These are phyloP conservation scores for Metarhizium sp. DNA, from an alignment of 2,329 filamentous ascomycete genomes.

Conservation along the genomic window DNA sequence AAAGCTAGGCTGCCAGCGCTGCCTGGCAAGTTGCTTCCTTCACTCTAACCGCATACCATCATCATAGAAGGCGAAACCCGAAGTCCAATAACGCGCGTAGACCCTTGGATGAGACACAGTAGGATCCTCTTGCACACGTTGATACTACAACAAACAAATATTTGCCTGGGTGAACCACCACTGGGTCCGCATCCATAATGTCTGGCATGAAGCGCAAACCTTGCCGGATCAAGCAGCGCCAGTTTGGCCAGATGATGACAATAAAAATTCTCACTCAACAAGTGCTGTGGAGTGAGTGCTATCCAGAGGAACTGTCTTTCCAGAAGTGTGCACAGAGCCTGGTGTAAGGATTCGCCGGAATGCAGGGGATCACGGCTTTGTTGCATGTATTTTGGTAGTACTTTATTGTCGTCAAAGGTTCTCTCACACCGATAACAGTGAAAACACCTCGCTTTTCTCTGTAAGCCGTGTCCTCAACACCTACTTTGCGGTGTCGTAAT, in stretches of 20 bases:
- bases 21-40: no score
- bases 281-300: neutral
- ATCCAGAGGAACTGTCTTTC: neutral
- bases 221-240: neutral
- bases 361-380: neutral
- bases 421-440: no score
- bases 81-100: neutral
- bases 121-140: neutral
- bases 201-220: slow-evolving; percentile 7
- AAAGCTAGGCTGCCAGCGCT: neutral
- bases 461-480: no score
- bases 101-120: neutral
- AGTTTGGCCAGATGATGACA: neutral
- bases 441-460: no score
- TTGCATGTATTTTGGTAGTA: neutral
- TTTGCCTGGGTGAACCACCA: neutral
- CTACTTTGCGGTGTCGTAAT: no score
- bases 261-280: neutral
- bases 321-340: neutral
- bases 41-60: no score
- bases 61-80: neutral
- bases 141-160: neutral
- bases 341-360: neutral
- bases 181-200: neutral
- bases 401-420: neutral